Evolutionary conservation across 495 filamentous ascomycete genomes (phyloP).

Genomic region (Talaromyces stipitatus): DNA sequence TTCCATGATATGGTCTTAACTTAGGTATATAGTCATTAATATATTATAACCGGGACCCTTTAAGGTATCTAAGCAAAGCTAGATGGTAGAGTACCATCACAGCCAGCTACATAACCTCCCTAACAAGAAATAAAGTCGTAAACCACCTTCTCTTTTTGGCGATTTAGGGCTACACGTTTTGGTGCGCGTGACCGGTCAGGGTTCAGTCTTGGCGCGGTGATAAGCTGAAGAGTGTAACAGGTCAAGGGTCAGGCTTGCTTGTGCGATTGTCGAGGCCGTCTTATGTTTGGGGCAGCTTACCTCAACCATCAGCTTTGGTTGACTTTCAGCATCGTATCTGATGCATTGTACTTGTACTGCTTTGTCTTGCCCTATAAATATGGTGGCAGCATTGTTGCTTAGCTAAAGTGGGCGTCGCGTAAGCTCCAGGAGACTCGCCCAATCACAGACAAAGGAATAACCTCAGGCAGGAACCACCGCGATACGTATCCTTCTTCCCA

Average conservation of each 20-base stretch:
- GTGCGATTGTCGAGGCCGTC: not conserved
- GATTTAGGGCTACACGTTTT: not conserved
- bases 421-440: not conserved
- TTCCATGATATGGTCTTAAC: no score
- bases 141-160: not conserved
- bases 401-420: not conserved
- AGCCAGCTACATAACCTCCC: no score
- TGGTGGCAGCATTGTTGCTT: not conserved
- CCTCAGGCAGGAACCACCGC: slow-evolving; percentile 1
- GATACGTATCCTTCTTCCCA: not conserved
- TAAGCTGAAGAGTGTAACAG: not conserved
- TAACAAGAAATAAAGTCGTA: no score
- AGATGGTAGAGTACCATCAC: no score
- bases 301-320: not conserved
- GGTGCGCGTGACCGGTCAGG: not conserved
- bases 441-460: not conserved
- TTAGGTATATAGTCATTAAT: no score
- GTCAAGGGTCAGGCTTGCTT: not conserved
- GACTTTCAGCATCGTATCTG: not conserved
- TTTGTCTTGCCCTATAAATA: not conserved
- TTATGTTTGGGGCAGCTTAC: not conserved
- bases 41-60: no score
- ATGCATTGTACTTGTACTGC: not conserved
- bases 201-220: not conserved
- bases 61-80: no score